Evolutionary conservation across 768 basidiomycete species (phyloP), one percentile per base, ranked within the genome.

Genomic region (Coprinopsis marcescibilis): DNA sequence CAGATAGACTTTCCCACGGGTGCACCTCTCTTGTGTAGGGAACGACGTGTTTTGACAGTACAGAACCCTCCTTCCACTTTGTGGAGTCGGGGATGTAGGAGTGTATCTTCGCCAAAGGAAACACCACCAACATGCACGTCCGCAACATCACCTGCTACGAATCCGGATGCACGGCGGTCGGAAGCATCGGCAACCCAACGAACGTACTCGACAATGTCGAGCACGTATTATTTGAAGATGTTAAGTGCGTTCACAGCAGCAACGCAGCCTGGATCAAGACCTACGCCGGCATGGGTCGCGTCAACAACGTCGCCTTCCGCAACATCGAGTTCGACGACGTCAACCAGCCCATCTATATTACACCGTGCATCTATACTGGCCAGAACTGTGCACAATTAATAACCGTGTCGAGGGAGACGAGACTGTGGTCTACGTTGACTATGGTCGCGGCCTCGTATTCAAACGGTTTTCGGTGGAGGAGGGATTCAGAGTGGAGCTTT

Each of bases 261-360:
- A 49, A 49, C 23, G 48, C 48, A 7, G 48, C 48, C 40, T 49
- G 48, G 48, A 36, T 49, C 41, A 49, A 49, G 40, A 49, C 48
- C 20, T 49, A 49, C 41, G 20, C 48, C 14, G 48, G 48, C 32
- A 14, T 20, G 14, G 48, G 48, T 14, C 36, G 27, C 41, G 48
- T 49, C 29, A 49, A 49, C 41, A 49, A 49, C 25, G 27, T 49
- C 13, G 43, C 48, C 4, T 49, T 49, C 48, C 27, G 48, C 19
- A 49, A 49, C 33, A 40, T 49, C 34, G 21, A 49, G 38, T 49
- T 49, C 48, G 36, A 38, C 48, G 48, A 49, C 34, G 48, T 49
- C 32, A 49, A 49, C 48, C 48, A 49, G 27, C 48, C 48, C 23
- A 49, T 49, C 40, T 49, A 49, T 33, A 25, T 49, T 17, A 43